A percentile compares a stretch with the other conserved stretches of the same genome.
These are phyloP conservation scores for Gyrodon lividus DNA, from an alignment of 768 basidiomycete species.

Conservation along the genomic window DNA sequence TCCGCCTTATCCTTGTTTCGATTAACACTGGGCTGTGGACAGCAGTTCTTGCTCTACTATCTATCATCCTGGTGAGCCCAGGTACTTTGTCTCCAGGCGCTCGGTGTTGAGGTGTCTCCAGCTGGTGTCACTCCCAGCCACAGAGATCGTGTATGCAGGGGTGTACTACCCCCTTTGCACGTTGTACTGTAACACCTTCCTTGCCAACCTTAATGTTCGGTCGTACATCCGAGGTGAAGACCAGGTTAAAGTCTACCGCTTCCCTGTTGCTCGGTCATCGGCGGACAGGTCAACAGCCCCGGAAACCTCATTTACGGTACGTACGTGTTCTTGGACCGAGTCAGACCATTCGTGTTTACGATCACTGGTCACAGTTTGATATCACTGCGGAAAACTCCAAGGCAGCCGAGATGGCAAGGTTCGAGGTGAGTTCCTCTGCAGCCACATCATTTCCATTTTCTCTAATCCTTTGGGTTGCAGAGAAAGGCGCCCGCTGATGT, in stretches of 20 bases:
- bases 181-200: conserved; percentile 22
- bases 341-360: background rate
- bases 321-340: background rate
- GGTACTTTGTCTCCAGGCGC: background rate
- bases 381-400: background rate
- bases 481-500: background rate
- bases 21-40: background rate
- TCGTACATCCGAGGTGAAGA: background rate
- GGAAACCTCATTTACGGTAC: background rate
- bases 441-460: background rate
- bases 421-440: background rate
- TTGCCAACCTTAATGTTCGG: conserved; percentile 19
- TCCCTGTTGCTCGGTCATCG: background rate
- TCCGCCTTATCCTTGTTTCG: background rate
- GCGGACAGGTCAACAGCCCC: background rate
- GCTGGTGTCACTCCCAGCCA: background rate
- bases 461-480: background rate
- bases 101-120: background rate
- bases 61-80: background rate
- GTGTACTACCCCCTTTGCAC: conserved; percentile 22
- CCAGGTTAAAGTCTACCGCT: background rate
- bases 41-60: background rate
- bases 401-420: background rate
- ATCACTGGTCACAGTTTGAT: background rate
- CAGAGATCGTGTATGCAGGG: background rate